phyloP scores from a whole-genome alignment of 2,329 filamentous ascomycete species.

The Fonsecaea nubica region DNA sequence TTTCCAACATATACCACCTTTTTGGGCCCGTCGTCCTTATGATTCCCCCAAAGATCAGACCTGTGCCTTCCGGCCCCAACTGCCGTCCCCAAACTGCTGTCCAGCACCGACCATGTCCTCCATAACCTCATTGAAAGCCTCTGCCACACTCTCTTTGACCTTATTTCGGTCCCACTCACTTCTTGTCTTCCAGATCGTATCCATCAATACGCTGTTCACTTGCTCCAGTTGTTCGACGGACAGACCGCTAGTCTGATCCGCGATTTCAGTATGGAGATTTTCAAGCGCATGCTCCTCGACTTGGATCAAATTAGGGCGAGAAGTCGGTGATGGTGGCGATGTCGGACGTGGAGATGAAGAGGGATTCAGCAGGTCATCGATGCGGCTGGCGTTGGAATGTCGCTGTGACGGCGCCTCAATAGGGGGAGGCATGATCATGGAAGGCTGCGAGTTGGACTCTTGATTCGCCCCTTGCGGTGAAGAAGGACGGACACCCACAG shows the following conservation, averaged over 20 bases:
- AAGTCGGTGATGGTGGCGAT: slow-evolving; percentile 3
- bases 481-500: slow-evolving; percentile 11
- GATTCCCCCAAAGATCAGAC: background rate
- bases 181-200: slow-evolving; percentile 80
- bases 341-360: slow-evolving; percentile 18
- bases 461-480: slow-evolving; percentile 28
- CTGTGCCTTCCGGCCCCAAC: slow-evolving; percentile 33
- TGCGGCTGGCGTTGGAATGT: slow-evolving; percentile 19
- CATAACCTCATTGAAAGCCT: slow-evolving; percentile 52
- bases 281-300: slow-evolving; percentile 29
- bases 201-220: slow-evolving; percentile 88
- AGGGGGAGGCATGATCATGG: slow-evolving; percentile 16
- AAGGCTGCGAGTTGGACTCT: slow-evolving; percentile 27
- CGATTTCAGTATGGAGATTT: slow-evolving; percentile 58
- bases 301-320: slow-evolving; percentile 33
- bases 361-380: slow-evolving; percentile 38
- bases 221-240: slow-evolving; percentile 95
- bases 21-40: background rate
- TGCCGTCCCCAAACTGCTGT: slow-evolving; percentile 34
- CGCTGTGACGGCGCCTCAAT: slow-evolving; percentile 9
- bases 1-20: background rate
- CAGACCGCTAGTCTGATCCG: slow-evolving; percentile 73
- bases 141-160: slow-evolving; percentile 68
- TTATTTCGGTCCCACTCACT: slow-evolving; percentile 82
- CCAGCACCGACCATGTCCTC: slow-evolving; percentile 40